Conservation (phyloP, 148 eudicot genomes). For the Pharnaceum exiguum region DNA sequence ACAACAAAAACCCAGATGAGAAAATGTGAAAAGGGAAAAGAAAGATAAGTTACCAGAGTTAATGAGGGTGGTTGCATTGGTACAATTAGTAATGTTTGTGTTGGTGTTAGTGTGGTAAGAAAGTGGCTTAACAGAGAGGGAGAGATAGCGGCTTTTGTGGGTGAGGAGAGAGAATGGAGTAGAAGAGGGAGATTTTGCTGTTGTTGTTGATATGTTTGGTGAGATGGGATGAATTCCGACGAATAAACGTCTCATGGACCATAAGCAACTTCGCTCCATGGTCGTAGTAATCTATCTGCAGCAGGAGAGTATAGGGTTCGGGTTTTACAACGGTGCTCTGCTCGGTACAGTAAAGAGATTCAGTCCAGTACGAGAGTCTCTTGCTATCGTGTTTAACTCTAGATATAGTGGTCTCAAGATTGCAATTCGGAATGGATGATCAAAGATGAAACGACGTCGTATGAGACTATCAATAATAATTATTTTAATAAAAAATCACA, state of each 20-base stretch:
- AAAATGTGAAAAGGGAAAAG: background rate
- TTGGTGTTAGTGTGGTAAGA: background rate
- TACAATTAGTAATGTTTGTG: no score
- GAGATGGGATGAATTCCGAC: slow-evolving; percentile 16
- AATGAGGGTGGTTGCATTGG: background rate
- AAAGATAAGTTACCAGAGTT: background rate
- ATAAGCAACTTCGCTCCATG: slow-evolving; percentile 27
- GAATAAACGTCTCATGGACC: slow-evolving; percentile 25
- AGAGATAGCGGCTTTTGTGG: slow-evolving; percentile 8
- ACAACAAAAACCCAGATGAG: background rate
- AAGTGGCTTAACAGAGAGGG: slow-evolving; percentile 2
- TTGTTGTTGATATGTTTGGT: slow-evolving; percentile 14
- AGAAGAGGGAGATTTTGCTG: slow-evolving; percentile 4
- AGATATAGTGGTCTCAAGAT: no score
- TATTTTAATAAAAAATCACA: no score
- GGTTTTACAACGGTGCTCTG: no score
- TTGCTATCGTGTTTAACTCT: no score
- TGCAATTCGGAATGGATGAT: no score
- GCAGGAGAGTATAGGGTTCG: no score
- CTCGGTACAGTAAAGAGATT: no score
- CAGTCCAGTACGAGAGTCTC: no score
- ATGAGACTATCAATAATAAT: no score
- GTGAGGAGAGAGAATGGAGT: slow-evolving; percentile 9
- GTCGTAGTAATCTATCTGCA: no score
- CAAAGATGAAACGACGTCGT: no score